Evolutionary conservation across 805 yeast genomes (phyloP), one percentile per base, ranked within the genome.

Genomic region (Metschnikowia anglica): DNA sequence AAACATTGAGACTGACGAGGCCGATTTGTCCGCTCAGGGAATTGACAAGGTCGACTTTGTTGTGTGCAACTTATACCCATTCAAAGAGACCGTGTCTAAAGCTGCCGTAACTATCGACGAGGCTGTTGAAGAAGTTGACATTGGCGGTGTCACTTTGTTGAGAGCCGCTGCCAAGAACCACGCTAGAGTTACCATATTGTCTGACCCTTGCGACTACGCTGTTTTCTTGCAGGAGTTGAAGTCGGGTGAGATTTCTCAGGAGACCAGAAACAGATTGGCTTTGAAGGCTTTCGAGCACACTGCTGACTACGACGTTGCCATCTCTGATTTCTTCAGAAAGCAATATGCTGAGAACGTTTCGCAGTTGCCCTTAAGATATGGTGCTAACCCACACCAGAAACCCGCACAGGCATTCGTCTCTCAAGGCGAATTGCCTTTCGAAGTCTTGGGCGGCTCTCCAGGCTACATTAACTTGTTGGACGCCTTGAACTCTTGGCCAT

Each of bases 81-180:
- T 93, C 81, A 88, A 91, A 73, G 96, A 93, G 73, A 93, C 99
- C 38, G 87, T 93, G 48, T 85, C 96, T 52, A 91, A 91, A 60
- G 88, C 87, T 57, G 89, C 93, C 52, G 99, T 93, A 52, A 93
- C 98, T 33, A 81, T 93, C 53, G 90, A 82, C 28, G 99, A 93
- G 74, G 99, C 99, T 16, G 97, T 93, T 41, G 99, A 93, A 74
- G 98, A 93, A 70, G 84, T 93, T 58, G 99, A 93, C 65, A 93
- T 93, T 62, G 99, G 99, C 60, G 75, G 99, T 66, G 99, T 93
- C 47, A 93, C 99, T 34, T 75, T 93, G 53, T 77, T 93, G 64
- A 84, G 99, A 72, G 99, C 99, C 35, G 99, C 99, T 47, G 99
- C 99, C 52, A 93, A 93, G 75, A 93, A 93, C 74, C 99, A 93